Conservation (phyloP, 805 yeast genomes). For the Candida coquimbonensis region DNA sequence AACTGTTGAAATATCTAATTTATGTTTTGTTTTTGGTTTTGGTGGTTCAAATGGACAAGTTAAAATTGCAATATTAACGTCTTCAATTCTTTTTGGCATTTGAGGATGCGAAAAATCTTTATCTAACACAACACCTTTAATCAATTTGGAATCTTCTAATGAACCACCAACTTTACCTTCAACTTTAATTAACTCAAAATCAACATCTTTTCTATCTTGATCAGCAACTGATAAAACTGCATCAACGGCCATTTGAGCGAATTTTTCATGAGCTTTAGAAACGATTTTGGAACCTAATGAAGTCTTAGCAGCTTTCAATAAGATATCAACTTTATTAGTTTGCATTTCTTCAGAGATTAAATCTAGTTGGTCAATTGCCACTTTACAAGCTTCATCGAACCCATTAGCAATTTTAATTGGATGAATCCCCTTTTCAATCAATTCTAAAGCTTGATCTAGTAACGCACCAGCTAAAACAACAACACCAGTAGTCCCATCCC, state of each 20-base stretch:
- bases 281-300: conserved; percentile 94
- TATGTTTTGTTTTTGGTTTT: conserved; percentile 97
- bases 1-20: conserved; percentile 85
- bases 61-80: conserved; percentile 87
- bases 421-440: conserved; percentile 94
- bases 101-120: conserved; percentile 98
- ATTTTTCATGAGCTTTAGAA: conserved; percentile 85
- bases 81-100: conserved; percentile 77
- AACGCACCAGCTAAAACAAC: conserved; percentile 94
- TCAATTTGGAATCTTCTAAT: conserved; percentile 73
- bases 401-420: conserved; percentile 97
- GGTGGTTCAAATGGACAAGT: conserved; percentile 99
- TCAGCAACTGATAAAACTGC: conserved; percentile 91
- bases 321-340: conserved; percentile 33
- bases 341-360: conserved; percentile 60
- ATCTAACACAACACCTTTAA: conserved; percentile 89
- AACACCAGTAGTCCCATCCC: conserved; percentile 94
- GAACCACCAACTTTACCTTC: conserved; percentile 97
- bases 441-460: conserved; percentile 87
- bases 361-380: conserved; percentile 77
- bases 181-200: conserved; percentile 90
- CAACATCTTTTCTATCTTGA: conserved; percentile 87
- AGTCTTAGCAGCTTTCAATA: conserved; percentile 89
- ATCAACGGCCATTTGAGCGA: conserved; percentile 96
- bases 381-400: conserved; percentile 91